phyloP scores from a whole-genome alignment of 2,329 filamentous ascomycete genomes.

The Atkinsonella texensis region DNA sequence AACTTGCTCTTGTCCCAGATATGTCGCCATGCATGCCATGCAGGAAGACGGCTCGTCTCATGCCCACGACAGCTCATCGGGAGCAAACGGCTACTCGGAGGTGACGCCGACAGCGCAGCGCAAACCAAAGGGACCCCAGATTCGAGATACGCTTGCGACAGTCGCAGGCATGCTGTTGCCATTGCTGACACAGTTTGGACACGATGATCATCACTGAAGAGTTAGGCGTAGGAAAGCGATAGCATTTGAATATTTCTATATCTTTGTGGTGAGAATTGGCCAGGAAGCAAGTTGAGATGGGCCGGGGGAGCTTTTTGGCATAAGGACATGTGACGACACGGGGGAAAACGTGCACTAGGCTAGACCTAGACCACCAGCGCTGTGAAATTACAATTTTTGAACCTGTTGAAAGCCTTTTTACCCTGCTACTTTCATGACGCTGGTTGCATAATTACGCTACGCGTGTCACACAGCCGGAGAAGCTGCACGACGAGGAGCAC shows the following conservation, averaged over 20 bases:
- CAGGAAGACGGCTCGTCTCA: slow-evolving; percentile 54
- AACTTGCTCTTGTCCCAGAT: slow-evolving; percentile 36
- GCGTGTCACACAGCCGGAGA: too few relatives aligned
- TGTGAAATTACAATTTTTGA: not conserved
- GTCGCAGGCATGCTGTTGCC: slow-evolving; percentile 69
- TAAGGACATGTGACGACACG: too few relatives aligned
- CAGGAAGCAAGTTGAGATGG: too few relatives aligned
- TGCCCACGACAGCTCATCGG: slow-evolving; percentile 37
- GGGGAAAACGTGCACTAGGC: not conserved
- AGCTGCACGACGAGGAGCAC: too few relatives aligned
- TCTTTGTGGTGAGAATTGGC: not conserved
- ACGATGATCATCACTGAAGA: slow-evolving; percentile 47
- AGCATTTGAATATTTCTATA: not conserved
- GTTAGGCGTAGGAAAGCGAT: not conserved
- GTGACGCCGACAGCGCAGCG: slow-evolving; percentile 30
- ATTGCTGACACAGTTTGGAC: slow-evolving; percentile 61
- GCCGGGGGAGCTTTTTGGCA: too few relatives aligned
- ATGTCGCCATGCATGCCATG: slow-evolving; percentile 98
- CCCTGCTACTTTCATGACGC: too few relatives aligned
- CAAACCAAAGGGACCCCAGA: slow-evolving; percentile 43
- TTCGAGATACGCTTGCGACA: slow-evolving; percentile 59
- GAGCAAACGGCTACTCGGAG: slow-evolving; percentile 44
- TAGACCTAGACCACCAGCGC: not conserved
- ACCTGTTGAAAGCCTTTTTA: not conserved
- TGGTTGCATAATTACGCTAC: too few relatives aligned